A percentile compares a stretch with the other conserved stretches of the same genome.
phyloP scores from a whole-genome alignment of 2,329 filamentous ascomycete species.

The Verticillium isaacii region DNA sequence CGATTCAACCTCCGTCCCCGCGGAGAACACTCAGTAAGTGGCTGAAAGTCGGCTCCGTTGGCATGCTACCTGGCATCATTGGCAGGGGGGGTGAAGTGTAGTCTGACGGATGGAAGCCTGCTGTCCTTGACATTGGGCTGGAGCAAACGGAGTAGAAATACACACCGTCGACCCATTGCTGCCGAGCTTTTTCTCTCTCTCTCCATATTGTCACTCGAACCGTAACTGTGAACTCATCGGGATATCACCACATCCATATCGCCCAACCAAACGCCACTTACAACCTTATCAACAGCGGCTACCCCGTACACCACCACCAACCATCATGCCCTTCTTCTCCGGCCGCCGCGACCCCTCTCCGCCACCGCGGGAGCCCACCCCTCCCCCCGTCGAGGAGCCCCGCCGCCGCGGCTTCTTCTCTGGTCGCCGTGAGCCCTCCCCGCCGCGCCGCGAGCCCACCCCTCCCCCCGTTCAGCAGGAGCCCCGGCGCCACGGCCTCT shows the following conservation, averaged over 20 bases:
- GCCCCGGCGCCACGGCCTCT: constrained; percentile 14
- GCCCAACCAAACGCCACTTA: no score
- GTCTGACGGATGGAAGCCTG: not conserved
- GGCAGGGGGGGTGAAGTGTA: not conserved
- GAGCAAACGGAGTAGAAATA: not conserved
- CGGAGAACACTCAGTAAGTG: not conserved
- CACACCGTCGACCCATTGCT: not conserved
- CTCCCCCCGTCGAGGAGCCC: constrained; percentile 15
- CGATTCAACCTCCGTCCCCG: not conserved
- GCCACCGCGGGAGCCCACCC: constrained; percentile 23
- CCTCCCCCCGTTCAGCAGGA: constrained; percentile 16
- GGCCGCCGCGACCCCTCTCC: constrained; percentile 22
- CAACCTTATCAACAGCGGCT: no score
- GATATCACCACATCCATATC: no score
- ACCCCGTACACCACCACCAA: not conserved
- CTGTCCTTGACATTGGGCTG: not conserved
- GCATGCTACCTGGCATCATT: not conserved
- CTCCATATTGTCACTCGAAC: not conserved
- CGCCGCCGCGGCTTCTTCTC: constrained; percentile 16
- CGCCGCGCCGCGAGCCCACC: constrained; percentile 23
- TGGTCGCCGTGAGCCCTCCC: constrained; percentile 20
- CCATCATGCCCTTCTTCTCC: constrained; percentile 18
- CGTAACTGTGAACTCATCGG: no score
- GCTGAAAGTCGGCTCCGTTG: not conserved
- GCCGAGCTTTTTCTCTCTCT: not conserved